Conservation (phyloP, 163 green algal genomes). For the Chlamydomonas reinhardtii region DNA sequence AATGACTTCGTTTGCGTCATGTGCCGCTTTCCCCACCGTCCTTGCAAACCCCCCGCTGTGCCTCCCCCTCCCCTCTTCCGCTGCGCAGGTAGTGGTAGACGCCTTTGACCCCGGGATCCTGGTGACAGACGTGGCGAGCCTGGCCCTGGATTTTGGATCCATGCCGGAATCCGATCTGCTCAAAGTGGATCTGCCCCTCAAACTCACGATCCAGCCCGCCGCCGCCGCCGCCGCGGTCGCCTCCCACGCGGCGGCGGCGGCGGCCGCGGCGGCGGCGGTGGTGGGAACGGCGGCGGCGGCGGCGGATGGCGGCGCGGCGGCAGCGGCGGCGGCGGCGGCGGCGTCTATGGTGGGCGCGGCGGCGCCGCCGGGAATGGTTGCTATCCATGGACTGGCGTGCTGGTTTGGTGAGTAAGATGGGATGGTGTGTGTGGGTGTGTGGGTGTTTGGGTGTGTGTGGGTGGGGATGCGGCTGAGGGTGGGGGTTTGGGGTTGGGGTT, state of each 20-base stretch:
- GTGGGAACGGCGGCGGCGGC: no score
- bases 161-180: conserved; percentile 83
- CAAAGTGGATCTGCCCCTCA: conserved; percentile 88
- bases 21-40: no score
- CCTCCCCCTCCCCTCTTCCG: background rate
- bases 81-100: conserved; percentile 91
- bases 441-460: background rate
- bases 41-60: background rate
- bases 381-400: conserved; percentile 91
- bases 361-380: conserved; percentile 34
- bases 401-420: conserved; percentile 84
- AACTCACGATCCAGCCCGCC: conserved; percentile 25
- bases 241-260: no score
- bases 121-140: conserved; percentile 68
- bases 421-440: background rate
- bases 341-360: no score
- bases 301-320: no score
- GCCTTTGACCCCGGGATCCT: conserved; percentile 89
- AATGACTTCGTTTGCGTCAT: no score
- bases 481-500: background rate
- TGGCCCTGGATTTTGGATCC: conserved; percentile 85
- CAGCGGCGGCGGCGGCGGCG: no score
- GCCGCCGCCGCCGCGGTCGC: no score
- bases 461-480: background rate
- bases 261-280: no score